Percentiles rank a stretch among this genome's conserved stretches.
These are phyloP conservation scores for Rhodocollybia butyracea DNA, from an alignment of 768 basidiomycete species.

Conservation along the genomic window DNA sequence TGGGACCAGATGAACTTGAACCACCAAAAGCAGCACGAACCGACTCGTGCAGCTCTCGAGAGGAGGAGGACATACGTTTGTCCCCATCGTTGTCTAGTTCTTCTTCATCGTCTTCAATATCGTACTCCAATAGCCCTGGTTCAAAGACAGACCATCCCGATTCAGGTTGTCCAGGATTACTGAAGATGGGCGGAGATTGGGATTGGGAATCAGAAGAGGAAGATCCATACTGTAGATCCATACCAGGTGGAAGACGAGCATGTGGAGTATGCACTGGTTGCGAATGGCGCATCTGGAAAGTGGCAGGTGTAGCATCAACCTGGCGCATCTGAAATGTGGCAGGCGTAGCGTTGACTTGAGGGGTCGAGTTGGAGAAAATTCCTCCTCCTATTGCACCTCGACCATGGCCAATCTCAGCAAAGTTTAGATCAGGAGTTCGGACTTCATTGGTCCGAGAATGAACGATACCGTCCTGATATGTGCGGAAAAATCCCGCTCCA, in stretches of 20 bases:
- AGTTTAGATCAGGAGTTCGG: slow-evolving; percentile 70
- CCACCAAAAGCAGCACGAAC: slow-evolving; percentile 22
- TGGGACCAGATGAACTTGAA: not conserved
- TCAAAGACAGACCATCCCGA: slow-evolving; percentile 42
- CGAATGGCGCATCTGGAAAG: slow-evolving; percentile 4
- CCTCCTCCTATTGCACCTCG: slow-evolving; percentile 39
- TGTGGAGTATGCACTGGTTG: slow-evolving; percentile 3
- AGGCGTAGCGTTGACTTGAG: not conserved
- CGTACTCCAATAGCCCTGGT: slow-evolving; percentile 22
- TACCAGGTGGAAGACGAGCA: slow-evolving; percentile 3
- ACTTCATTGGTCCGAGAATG: slow-evolving; percentile 48
- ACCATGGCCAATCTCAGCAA: slow-evolving; percentile 75
- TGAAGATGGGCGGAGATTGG: not conserved
- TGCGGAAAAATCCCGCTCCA: slow-evolving; percentile 57
- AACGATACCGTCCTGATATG: slow-evolving; percentile 45
- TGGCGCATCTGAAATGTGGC: not conserved
- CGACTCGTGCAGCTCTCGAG: slow-evolving; percentile 40
- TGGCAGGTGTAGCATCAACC: not conserved
- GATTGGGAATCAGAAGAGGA: not conserved
- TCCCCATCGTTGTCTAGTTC: slow-evolving; percentile 10
- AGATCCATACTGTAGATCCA: not conserved
- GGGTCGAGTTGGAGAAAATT: not conserved
- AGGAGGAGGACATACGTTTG: slow-evolving; percentile 14
- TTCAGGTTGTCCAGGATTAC: not conserved
- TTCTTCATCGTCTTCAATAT: slow-evolving; percentile 4